A percentile compares a stretch with the other conserved stretches of the same genome.
Evolutionary conservation across 192 early-diverging fungal species (phyloP).

Genomic region (Chytriomyces sp.): DNA sequence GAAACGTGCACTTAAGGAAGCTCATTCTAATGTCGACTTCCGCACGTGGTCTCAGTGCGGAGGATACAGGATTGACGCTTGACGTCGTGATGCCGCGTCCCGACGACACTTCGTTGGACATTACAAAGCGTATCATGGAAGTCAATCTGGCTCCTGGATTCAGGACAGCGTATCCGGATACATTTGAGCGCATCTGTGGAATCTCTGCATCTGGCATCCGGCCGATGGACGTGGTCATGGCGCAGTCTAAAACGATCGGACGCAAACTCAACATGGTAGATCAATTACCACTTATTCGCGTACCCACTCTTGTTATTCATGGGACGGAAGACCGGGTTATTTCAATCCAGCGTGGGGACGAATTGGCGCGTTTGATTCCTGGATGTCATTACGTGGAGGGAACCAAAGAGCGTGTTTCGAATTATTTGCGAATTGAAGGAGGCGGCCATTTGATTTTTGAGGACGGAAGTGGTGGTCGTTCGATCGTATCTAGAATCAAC

Average conservation of each 20-base stretch:
- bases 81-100: not conserved
- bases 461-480: not conserved
- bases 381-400: too few species aligned
- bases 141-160: not conserved
- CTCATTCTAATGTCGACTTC: not conserved
- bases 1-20: not conserved
- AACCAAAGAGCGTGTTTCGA: too few species aligned
- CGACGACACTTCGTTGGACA: not conserved
- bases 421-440: not conserved
- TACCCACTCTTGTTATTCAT: conserved; percentile 1
- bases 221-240: not conserved
- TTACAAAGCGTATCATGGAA: not conserved
- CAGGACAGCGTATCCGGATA: not conserved
- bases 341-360: not conserved
- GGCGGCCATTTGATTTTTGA: conserved; percentile 17
- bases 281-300: not conserved
- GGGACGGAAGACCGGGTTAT: not conserved
- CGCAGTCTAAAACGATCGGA: not conserved
- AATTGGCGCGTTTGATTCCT: not conserved
- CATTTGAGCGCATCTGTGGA: not conserved
- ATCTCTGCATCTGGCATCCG: not conserved
- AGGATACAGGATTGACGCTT: not conserved
- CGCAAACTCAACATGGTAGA: not conserved
- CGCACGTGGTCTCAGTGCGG: not conserved
- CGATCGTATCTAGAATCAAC: not conserved